A percentile compares a stretch with the other conserved stretches of the same genome.
Evolutionary conservation across 2,329 filamentous ascomycete species (phyloP).

Genomic region (Trichoderma afroharzianum): DNA sequence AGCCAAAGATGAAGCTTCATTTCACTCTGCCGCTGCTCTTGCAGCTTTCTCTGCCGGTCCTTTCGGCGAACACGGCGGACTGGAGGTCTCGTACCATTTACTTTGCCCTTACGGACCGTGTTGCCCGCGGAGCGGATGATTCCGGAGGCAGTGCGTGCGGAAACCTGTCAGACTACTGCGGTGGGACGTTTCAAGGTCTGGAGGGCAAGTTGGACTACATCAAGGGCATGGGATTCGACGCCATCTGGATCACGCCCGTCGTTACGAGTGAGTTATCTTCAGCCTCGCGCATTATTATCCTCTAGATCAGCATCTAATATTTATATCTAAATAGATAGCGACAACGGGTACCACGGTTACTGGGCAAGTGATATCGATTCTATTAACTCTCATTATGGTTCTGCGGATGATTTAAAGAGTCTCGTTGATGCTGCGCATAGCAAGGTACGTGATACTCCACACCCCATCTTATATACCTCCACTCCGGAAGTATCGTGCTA

Average conservation of each 20-base stretch:
- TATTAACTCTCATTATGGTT: conserved; percentile 58
- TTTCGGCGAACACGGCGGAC: conserved; percentile 34
- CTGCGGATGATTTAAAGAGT: conserved; percentile 53
- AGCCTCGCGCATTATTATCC: neutral
- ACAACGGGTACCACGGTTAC: conserved; percentile 53
- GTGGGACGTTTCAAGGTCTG: conserved; percentile 58
- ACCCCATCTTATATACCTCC: neutral
- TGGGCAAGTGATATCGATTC: conserved; percentile 49
- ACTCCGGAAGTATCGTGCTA: neutral
- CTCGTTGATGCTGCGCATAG: conserved; percentile 54
- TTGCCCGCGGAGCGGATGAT: conserved; percentile 44
- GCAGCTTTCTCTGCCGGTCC: conserved; percentile 12
- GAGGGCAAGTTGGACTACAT: conserved; percentile 60
- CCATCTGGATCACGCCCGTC: conserved; percentile 58
- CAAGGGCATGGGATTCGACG: conserved; percentile 57
- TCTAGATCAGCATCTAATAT: neutral
- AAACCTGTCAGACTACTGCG: conserved; percentile 50
- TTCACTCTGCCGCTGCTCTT: conserved; percentile 12
- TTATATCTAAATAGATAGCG: conserved; percentile 28
- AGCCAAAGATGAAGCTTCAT: conserved; percentile 7
- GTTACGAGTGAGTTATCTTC: conserved; percentile 37
- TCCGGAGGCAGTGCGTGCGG: conserved; percentile 42
- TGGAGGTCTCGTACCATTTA: conserved; percentile 57
- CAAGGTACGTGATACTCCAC: conserved; percentile 41
- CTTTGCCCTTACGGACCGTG: conserved; percentile 55